Percentiles rank a stretch among this genome's conserved stretches.
These are phyloP conservation scores for Emmonsia crescens DNA, from an alignment of 2,329 filamentous ascomycete genomes.

Conservation along the genomic window DNA sequence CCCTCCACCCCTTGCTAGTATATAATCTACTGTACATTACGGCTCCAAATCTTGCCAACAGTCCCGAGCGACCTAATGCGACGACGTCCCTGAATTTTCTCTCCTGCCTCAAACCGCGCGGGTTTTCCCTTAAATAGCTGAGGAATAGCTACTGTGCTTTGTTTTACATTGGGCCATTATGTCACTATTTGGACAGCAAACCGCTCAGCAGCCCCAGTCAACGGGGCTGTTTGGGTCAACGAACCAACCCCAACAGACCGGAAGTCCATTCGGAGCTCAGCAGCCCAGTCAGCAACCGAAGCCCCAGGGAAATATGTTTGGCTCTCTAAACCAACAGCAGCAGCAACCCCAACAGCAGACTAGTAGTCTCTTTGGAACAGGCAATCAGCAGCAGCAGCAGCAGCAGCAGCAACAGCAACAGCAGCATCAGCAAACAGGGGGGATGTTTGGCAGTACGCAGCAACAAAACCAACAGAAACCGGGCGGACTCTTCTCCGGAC, in stretches of 20 bases:
- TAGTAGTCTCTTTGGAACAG: conserved; percentile 15
- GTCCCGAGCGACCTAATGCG: background rate
- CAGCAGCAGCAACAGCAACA: conserved; percentile 13
- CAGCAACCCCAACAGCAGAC: conserved; percentile 15
- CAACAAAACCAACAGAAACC: conserved; percentile 28
- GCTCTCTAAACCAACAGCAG: conserved; percentile 15
- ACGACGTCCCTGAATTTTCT: background rate
- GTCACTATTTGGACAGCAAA: conserved; percentile 12
- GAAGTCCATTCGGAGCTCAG: conserved; percentile 7
- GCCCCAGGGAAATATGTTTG: conserved; percentile 19
- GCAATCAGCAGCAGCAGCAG: conserved; percentile 13
- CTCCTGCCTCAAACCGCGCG: background rate
- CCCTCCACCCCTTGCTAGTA: background rate
- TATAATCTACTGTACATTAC: background rate
- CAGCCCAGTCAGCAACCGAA: conserved; percentile 1
- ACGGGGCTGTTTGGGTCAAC: conserved; percentile 10
- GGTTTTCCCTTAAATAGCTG: background rate
- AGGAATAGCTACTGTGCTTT: background rate
- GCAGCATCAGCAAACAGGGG: conserved; percentile 13
- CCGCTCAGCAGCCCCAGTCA: conserved; percentile 7
- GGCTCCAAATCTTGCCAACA: background rate
- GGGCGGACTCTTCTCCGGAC: conserved; percentile 31
- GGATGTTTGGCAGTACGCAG: conserved; percentile 16
- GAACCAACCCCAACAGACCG: conserved; percentile 11
- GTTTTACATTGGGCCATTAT: conserved; percentile 3